Evolutionary conservation across 1,139 yeast genomes (phyloP).

Genomic region (Hyphopichia pseudoburtonii): DNA sequence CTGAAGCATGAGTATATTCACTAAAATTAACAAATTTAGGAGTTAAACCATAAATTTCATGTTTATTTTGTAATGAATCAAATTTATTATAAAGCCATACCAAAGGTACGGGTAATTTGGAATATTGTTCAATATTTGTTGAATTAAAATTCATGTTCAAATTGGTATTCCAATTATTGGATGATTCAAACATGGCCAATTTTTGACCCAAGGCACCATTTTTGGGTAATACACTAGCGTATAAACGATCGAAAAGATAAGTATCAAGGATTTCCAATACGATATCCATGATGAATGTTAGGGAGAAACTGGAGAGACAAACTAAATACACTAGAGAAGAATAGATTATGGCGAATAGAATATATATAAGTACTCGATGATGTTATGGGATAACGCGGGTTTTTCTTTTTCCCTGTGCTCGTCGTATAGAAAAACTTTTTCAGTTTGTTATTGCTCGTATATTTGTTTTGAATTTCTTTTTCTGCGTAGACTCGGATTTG

Average conservation of each 20-base stretch:
- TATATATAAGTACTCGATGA: too few species aligned
- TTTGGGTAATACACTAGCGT: conserved; percentile 51
- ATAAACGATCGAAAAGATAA: conserved; percentile 66
- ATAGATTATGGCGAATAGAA: too few species aligned
- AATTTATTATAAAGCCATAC: conserved; percentile 18
- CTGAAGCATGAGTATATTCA: conserved; percentile 56
- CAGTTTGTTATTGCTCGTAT: too few species aligned
- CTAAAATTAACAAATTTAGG: conserved; percentile 45
- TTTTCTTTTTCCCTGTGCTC: too few species aligned
- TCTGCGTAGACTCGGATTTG: too few species aligned
- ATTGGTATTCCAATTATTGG: not conserved
- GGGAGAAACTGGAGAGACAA: too few species aligned
- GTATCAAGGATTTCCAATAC: conserved; percentile 79
- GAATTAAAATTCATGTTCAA: conserved; percentile 8
- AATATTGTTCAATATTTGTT: conserved; percentile 4
- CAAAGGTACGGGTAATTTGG: conserved; percentile 15
- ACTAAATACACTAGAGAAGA: too few species aligned
- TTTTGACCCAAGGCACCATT: conserved; percentile 22
- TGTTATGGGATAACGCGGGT: too few species aligned
- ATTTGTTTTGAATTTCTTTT: too few species aligned
- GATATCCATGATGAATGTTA: conserved; percentile 68
- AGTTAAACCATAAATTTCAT: conserved; percentile 39
- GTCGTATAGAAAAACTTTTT: too few species aligned
- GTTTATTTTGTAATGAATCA: conserved; percentile 26
- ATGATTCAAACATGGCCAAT: not conserved